Evolutionary conservation across 2,329 filamentous ascomycete genomes (phyloP), one percentile per base, ranked within the genome.

Genomic region (Penicillium nordicum): DNA sequence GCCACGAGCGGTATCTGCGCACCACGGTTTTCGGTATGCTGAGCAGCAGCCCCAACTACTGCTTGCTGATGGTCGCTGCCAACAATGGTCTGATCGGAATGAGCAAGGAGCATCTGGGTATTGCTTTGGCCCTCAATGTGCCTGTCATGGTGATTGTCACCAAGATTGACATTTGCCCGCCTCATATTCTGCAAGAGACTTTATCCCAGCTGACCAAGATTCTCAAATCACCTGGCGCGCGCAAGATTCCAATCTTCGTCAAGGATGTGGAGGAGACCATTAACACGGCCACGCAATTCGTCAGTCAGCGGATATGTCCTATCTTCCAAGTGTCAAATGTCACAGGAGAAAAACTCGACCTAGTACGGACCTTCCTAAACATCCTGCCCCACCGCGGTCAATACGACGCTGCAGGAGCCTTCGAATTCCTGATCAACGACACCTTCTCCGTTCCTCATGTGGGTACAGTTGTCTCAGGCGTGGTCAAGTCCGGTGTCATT

Each of bases 301-400:
- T 97, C 65, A 94, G 89, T 66, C 89, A 95, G 74, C 85, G 94
- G 40, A 97, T 99, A 70, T 97, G 93, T 69, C 94, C 94, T 12
- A 88, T 99, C 62, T 99, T 99, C 77, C 92, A 97, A 69, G 92
- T 99, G 11, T 97, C 93, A 64, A 99, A 99, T 69, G 94, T 99
- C 32, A 97, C 94, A 0, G 94, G 94, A 44, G 85, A 95, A 74
- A 91, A 90, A 59, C 82, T 99, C 44, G 90, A 97, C 61, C 82
- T 97, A 5, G 92, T 99, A 5, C 88, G 93, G 53, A 90, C 88
- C 0, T 99, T 99, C 73, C 78, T 99, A 53, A 97, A 97, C 68
- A 96, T 97, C 59, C 81, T 99, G 4, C 94, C 94, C 1, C 92
- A 96, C 65, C 90, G 97, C 65, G 93, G 93, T 48, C 89, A 93